Percentiles rank a stretch among this genome's conserved stretches.
Conservation (phyloP, 169 alveolate genomes). For the Plasmodium reichenowi region DNA sequence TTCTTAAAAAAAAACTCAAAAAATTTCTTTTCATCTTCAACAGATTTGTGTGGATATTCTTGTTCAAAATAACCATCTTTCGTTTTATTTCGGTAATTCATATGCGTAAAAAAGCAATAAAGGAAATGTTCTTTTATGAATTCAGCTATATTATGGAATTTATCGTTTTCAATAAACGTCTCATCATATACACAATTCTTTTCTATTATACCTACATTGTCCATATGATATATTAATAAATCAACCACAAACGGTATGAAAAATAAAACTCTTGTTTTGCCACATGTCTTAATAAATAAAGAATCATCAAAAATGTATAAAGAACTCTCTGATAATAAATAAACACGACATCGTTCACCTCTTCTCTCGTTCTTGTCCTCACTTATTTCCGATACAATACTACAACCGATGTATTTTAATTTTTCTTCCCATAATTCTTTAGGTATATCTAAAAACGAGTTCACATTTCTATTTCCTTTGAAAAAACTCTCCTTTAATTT, state of each 20-base stretch:
- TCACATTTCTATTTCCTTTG: neutral
- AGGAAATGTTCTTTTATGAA: slow-evolving; percentile 35
- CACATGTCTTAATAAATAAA: slow-evolving; percentile 62
- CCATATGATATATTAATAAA: slow-evolving; percentile 12
- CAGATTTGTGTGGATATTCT: slow-evolving; percentile 66
- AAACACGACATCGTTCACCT: slow-evolving; percentile 46
- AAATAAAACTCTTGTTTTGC: slow-evolving; percentile 57
- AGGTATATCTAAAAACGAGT: slow-evolving; percentile 43
- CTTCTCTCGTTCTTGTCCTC: slow-evolving; percentile 19
- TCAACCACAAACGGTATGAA: slow-evolving; percentile 68
- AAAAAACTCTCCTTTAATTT: slow-evolving; percentile 29
- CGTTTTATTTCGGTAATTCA: slow-evolving; percentile 50
- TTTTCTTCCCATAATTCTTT: slow-evolving; percentile 47
- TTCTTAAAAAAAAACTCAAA: slow-evolving; percentile 39
- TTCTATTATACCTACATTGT: slow-evolving; percentile 18
- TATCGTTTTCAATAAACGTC: slow-evolving; percentile 3
- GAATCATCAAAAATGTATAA: slow-evolving; percentile 23
- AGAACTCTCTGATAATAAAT: slow-evolving; percentile 67
- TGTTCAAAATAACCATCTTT: slow-evolving; percentile 57
- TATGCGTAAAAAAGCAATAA: slow-evolving; percentile 56
- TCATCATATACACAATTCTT: slow-evolving; percentile 25
- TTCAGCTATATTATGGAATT: neutral
- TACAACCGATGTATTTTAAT: slow-evolving; percentile 37
- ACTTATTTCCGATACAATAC: slow-evolving; percentile 44
- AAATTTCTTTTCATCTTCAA: slow-evolving; percentile 57